Evolutionary conservation across 345 rosid genomes (phyloP).

Genomic region (Citrus unshiu): DNA sequence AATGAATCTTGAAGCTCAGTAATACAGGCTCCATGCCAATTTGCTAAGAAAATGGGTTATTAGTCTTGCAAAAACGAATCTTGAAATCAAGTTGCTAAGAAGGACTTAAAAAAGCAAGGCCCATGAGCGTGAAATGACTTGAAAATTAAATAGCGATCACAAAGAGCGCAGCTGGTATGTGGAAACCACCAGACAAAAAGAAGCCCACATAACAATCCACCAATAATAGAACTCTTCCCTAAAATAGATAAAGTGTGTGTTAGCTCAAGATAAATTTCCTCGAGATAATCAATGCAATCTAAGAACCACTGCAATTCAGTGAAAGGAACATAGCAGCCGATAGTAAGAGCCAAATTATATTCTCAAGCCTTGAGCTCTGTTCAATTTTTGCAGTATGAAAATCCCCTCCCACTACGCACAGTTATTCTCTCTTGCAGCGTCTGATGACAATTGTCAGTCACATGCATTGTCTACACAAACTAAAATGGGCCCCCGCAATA

Average conservation of each 20-base stretch:
- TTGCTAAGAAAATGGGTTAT: slow-evolving; percentile 8
- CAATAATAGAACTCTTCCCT: slow-evolving; percentile 22
- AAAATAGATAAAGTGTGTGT: slow-evolving; percentile 16
- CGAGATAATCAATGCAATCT: slow-evolving; percentile 19
- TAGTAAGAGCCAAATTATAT: slow-evolving; percentile 18
- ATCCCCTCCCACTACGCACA: slow-evolving; percentile 7
- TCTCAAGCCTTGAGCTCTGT: slow-evolving; percentile 21
- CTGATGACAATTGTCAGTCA: slow-evolving; percentile 14
- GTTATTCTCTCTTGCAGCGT: not conserved
- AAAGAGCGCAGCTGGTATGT: slow-evolving; percentile 17
- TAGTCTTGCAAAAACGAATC: slow-evolving; percentile 7
- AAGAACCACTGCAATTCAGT: slow-evolving; percentile 1
- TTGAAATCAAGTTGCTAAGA: slow-evolving; percentile 20
- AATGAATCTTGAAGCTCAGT: slow-evolving; percentile 4
- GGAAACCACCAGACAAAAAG: slow-evolving; percentile 22
- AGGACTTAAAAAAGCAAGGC: slow-evolving; percentile 29
- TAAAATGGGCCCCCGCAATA: slow-evolving; percentile 1
- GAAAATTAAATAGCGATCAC: slow-evolving; percentile 19
- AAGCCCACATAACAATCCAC: slow-evolving; percentile 14
- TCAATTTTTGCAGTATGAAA: slow-evolving; percentile 20
- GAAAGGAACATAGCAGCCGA: not conserved
- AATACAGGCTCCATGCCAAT: not conserved
- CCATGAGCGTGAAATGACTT: slow-evolving; percentile 33
- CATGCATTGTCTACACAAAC: slow-evolving; percentile 7
- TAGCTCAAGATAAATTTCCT: slow-evolving; percentile 10